Evolutionary conservation across 768 basidiomycete species (phyloP), one percentile per base, ranked within the genome.

Genomic region (Mycena galopus): DNA sequence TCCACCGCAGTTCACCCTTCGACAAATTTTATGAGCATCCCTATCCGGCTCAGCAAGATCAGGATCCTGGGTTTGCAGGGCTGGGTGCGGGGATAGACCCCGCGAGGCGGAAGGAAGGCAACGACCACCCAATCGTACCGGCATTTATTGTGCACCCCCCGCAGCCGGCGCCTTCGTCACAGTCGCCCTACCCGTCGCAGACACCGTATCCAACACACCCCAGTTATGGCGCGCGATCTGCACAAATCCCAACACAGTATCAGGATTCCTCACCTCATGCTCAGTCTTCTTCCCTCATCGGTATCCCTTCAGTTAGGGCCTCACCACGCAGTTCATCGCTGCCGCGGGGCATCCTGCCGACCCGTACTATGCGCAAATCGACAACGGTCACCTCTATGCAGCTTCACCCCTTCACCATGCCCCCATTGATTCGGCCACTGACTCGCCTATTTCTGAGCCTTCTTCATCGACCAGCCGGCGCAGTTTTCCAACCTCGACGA

Each of bases 21-120:
- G 53, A 72, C 4, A 75, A 75, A 27, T 72, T n/a, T 23, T 75
- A 75, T 32, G 74, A 72, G 17, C 74, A 74, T 21, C 73, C 73
- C 17, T 65, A 71, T 57, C 55, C 66, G 3, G 66, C 62, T 2
- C 56, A 71, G 14, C 66, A 58, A 25, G 69, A 74, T 1, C 61
- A 68, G 1, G 74, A 75, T 55, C 39, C 74, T 4, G 74, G 74
- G 10, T 75, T 75, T 29, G 74, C 74, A 11, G 74, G 74, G 10
- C 51, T 75, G 27, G 74, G 74, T 25, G 74, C 74, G 0, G 74
- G 74, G 8, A 39, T 60, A 16, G 71, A 72, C 35, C 29, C 69
- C 1, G 50, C 21, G 3, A 4, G 37, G 53, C 50, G 71, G 71
- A 75, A 75, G n/a, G 68, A 70, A 21, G 51, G 35, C 16, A 30